Conservation (phyloP, 805 yeast species). For the Ogataea pilisensis region DNA sequence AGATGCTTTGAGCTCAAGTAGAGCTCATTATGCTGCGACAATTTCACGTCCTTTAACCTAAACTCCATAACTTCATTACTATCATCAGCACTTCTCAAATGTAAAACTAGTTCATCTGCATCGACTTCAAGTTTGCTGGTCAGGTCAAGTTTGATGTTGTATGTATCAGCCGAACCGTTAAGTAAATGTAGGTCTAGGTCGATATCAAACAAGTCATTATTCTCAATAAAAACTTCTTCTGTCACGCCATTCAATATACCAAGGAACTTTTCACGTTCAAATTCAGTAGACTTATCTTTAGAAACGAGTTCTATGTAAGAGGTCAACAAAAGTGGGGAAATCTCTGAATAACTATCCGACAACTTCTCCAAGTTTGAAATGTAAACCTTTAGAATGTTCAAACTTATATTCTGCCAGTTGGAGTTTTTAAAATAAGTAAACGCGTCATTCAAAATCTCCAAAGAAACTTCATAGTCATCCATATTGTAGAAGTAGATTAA, state of each 20-base stretch:
- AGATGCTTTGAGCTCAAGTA: constrained; percentile 17
- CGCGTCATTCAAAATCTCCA: constrained; percentile 59
- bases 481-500: constrained; percentile 53
- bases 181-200: constrained; percentile 35
- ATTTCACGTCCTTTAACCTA: constrained; percentile 3
- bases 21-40: constrained; percentile 10
- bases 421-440: constrained; percentile 62
- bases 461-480: constrained; percentile 55
- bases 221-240: constrained; percentile 11
- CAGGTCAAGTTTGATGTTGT: constrained; percentile 34
- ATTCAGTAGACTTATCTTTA: constrained; percentile 21
- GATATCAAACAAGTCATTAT: constrained; percentile 34
- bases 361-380: constrained; percentile 59
- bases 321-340: constrained; percentile 28
- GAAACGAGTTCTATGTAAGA: constrained; percentile 36
- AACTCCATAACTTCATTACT: constrained; percentile 16
- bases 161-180: constrained; percentile 33
- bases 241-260: constrained; percentile 12
- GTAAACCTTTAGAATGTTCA: constrained; percentile 59
- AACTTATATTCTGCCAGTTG: constrained; percentile 75
- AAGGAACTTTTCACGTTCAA: constrained; percentile 17
- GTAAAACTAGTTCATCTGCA: constrained; percentile 15
- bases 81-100: constrained; percentile 6
- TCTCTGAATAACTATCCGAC: constrained; percentile 17
- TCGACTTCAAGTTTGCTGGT: constrained; percentile 23